Evolutionary conservation across 2,329 filamentous ascomycete genomes (phyloP), one percentile per base, ranked within the genome.

Genomic region (Fusarium robinianum): DNA sequence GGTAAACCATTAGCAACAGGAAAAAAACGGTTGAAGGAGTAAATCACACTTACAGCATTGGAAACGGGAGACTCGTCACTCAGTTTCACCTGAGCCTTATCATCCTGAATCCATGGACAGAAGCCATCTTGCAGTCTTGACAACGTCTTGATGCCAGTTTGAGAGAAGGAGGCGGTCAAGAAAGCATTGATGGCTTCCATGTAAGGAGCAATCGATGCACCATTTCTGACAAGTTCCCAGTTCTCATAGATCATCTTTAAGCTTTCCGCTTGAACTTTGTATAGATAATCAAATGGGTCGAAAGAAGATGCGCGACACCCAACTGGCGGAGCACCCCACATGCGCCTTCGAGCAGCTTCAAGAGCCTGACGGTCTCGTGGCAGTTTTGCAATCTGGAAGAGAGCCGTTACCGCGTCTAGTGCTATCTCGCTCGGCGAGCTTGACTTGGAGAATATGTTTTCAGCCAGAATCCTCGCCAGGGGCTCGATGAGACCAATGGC

Each of bases 401-500:
- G 59, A 31, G 72, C 70, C n/a, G 67, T 64, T 2, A 70, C 58
- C 8, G 67, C 69, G 15, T 61, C 62, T 9, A 75, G 49, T 1
- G 63, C 53, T 14, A 62, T 70, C 5, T 60, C 18, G 3, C 45
- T 32, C 4, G 57, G 46, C 21, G 46, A 49, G 14, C 47, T 41
- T 6, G 38, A 22, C 6, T 11, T 36, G 12, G 37, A 40, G 11
- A 55, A 59, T 34, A 58, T 52, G 38, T 21, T 67, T 41, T 75
- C 73, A 24, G 72, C 57, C 5, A 86, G 54, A 2, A 67, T 60
- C 54, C 80, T 84, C 1, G 87, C 80, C 4, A 94, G 60, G 2
- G 85, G 86, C 49, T 95, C 89, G 25, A 91, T 72, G 2, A 90
- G 75, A 16, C 80, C 78, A 35, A 87, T 72, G 5, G 83, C 79